Evolutionary conservation across 1,284 basidiomycete species (phyloP).

Genomic region (Ustilago bromivora): DNA sequence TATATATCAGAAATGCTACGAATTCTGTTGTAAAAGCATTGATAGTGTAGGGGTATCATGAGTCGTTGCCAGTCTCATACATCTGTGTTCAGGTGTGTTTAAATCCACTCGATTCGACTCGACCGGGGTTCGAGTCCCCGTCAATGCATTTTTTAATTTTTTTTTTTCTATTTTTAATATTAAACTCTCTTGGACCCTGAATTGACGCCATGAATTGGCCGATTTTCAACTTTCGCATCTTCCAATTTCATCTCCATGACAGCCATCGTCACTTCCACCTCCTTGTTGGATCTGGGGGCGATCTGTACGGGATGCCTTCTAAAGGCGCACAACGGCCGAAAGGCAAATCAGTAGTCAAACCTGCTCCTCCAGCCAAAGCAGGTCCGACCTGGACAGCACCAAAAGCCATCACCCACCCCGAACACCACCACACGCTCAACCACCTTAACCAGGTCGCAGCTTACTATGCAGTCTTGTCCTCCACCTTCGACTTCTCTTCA

Average conservation of each 20-base stretch:
- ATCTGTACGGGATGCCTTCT: constrained; percentile 3
- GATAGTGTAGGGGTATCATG: constrained; percentile 53
- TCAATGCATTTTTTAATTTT: constrained; percentile 43
- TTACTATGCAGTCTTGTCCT: constrained; percentile 28
- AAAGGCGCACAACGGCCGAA: constrained; percentile 12
- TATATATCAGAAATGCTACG: no score
- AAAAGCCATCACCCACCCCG: constrained; percentile 37
- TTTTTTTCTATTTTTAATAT: background rate
- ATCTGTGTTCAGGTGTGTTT: constrained; percentile 20
- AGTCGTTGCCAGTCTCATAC: constrained; percentile 50
- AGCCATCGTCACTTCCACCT: background rate
- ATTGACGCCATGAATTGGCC: background rate
- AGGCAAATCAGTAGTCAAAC: constrained; percentile 17
- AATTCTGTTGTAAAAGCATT: constrained; percentile 19
- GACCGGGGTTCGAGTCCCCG: constrained; percentile 61
- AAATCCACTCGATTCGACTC: constrained; percentile 48
- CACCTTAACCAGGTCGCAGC: constrained; percentile 43
- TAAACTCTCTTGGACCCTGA: constrained; percentile 13
- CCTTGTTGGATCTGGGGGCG: background rate
- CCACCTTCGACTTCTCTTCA: background rate
- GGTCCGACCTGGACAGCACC: constrained; percentile 26
- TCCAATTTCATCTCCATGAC: background rate
- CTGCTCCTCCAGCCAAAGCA: background rate
- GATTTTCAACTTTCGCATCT: background rate
- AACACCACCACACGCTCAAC: constrained; percentile 50